Evolutionary conservation across 2,329 filamentous ascomycete genomes (phyloP).

Genomic region (Emydomyces testavorans): DNA sequence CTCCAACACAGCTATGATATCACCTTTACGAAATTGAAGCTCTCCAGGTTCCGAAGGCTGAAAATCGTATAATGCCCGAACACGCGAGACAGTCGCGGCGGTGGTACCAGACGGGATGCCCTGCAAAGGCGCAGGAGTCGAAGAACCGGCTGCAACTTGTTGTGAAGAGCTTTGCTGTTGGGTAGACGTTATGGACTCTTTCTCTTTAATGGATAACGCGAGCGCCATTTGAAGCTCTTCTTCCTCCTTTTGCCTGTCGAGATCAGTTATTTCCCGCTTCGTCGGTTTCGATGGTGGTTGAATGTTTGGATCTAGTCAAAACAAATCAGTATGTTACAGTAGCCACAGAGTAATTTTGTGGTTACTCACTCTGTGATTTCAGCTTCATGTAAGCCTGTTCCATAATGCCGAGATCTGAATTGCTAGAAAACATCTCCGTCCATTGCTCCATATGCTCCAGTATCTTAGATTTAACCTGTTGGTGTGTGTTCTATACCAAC

Average conservation of each 20-base stretch:
- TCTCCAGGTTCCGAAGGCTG: conserved; percentile 87
- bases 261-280: conserved; percentile 80
- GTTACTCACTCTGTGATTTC: conserved; percentile 52
- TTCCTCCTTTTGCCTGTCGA: conserved; percentile 88
- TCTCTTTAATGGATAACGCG: conserved; percentile 83
- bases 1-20: conserved; percentile 92
- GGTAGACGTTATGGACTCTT: conserved; percentile 37
- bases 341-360: neutral
- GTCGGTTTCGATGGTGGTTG: conserved; percentile 85
- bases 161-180: conserved; percentile 22
- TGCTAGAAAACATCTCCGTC: conserved; percentile 83
- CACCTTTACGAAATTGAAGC: conserved; percentile 89
- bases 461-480: conserved; percentile 94
- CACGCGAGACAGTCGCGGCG: conserved; percentile 87
- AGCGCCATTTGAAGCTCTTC: conserved; percentile 95
- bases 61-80: conserved; percentile 89
- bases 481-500: conserved; percentile 62
- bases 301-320: conserved; percentile 64
- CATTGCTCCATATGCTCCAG: conserved; percentile 93
- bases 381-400: conserved; percentile 83
- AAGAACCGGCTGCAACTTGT: conserved; percentile 31
- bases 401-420: conserved; percentile 94
- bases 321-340: neutral
- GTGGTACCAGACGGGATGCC: conserved; percentile 68
- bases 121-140: conserved; percentile 35